These are phyloP conservation scores for Russula griseocarnosa DNA, from an alignment of 768 basidiomycete genomes.

Conservation along the genomic window DNA sequence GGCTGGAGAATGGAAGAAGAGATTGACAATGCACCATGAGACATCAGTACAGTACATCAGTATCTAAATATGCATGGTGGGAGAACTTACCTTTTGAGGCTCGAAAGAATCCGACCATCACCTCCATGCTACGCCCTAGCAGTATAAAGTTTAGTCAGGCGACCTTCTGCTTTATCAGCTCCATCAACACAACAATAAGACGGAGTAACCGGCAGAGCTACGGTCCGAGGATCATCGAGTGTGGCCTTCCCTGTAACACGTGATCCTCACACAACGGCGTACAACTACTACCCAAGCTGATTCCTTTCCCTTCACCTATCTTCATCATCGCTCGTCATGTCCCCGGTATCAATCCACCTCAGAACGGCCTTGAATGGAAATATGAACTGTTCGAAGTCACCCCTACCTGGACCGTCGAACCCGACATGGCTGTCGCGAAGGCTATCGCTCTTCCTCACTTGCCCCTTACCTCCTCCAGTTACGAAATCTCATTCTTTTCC, in stretches of 20 bases:
- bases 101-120: too few species aligned
- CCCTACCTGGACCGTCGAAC: background rate
- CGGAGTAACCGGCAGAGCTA: too few species aligned
- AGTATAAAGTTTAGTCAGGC: too few species aligned
- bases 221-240: too few species aligned
- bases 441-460: background rate
- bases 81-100: too few species aligned
- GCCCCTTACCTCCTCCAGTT: background rate
- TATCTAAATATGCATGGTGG: too few species aligned
- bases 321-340: background rate
- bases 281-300: too few species aligned
- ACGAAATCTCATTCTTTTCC: background rate
- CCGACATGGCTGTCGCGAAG: conserved; percentile 1
- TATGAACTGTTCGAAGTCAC: background rate
- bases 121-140: too few species aligned
- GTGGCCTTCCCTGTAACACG: background rate
- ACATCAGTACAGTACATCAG: too few species aligned
- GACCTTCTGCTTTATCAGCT: too few species aligned
- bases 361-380: conserved; percentile 3
- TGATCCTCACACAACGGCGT: background rate
- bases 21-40: too few species aligned
- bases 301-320: background rate
- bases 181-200: too few species aligned
- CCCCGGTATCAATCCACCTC: background rate
- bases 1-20: background rate